A percentile compares a stretch with the other conserved stretches of the same genome.
These are phyloP conservation scores for Cryptomeria japonica DNA, from an alignment of 75 land plant genomes.

Conservation along the genomic window DNA sequence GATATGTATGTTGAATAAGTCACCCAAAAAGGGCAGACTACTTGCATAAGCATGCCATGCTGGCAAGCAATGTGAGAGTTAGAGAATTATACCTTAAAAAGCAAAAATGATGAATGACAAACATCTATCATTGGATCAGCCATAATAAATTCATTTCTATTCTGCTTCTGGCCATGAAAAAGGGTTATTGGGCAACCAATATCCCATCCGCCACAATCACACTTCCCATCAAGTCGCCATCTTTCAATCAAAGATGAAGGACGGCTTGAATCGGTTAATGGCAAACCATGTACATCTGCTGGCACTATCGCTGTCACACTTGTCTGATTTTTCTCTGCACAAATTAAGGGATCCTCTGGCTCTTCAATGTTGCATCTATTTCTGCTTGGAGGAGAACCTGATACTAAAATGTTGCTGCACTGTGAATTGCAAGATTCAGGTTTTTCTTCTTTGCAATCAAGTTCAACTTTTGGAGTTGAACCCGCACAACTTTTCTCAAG, in stretches of 20 bases:
- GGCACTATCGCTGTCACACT: constrained; percentile 18
- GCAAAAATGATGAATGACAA: constrained; percentile 18
- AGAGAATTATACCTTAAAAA: constrained; percentile 25
- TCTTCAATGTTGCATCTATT: background rate
- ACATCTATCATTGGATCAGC: constrained; percentile 7
- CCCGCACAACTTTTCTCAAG: background rate
- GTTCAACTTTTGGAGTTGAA: background rate
- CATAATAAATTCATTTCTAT: background rate
- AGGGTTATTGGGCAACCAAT: constrained; percentile 15
- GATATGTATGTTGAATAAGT: background rate
- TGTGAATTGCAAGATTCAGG: background rate
- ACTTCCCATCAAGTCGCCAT: constrained; percentile 18
- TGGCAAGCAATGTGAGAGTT: background rate
- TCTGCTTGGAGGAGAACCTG: background rate
- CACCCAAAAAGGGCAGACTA: background rate
- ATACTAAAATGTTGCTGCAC: background rate
- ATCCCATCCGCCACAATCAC: constrained; percentile 32
- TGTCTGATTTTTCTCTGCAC: background rate
- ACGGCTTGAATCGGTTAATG: background rate
- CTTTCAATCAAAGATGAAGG: constrained; percentile 18
- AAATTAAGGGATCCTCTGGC: background rate
- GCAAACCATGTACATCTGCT: constrained; percentile 18
- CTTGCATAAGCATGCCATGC: too few relatives aligned
- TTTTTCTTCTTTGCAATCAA: background rate
- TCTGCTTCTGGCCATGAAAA: background rate